Base-by-base conservation (phyloP, 2,329 filamentous ascomycete species). In the Colletotrichum theobromicola region DNA sequence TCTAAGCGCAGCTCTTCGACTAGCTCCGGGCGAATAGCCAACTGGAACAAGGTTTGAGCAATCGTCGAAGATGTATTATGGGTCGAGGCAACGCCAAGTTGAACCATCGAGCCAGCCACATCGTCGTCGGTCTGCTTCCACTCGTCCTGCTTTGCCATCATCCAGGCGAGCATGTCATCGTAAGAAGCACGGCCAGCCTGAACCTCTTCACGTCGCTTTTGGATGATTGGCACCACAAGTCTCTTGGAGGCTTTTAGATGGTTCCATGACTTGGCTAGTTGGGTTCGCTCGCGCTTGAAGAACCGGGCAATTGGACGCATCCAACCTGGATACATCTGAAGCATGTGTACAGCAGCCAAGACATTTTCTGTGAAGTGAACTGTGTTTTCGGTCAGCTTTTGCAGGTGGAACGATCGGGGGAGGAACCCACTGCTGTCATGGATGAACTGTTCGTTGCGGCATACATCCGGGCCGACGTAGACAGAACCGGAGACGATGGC, bases 1-100 rank as follows among this genome's bases (percentile, higher is more conserved):
- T 91, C 89, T 35, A 88, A 82, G 4, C 89, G 85, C 4, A 91
- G 79, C 10, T 86, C 83, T 13, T 87, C 82, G 53, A 89, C 80
- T 77, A 87, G 84, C 60, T 90, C 86, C 2, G 88, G 88, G 66
- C 84, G 79, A 35, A 85, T 82, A 0, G 85, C 86, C 3, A 92
- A 80, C 76, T 89, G 87, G 78, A 87, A 89, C 57, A 91, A 82
- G 18, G 84, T 83, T 28, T 15, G 67, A 18, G 67, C 28, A n/a
- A 83, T 76, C 0, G 85, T 81, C 55, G 85, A 79, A 4, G 85
- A 84, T 1, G 87, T 89, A 1, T 87, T 88, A 74, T 88, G 86
- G 30, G 89, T 88, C 5, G 87, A 84, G 0, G 87, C 86, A 61
- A 88, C 85, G 53, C 82, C 84, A 5, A 88, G 77, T 0, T 80